Evolutionary conservation across 495 filamentous ascomycete species (phyloP).

Genomic region (Hamigera avellanea): DNA sequence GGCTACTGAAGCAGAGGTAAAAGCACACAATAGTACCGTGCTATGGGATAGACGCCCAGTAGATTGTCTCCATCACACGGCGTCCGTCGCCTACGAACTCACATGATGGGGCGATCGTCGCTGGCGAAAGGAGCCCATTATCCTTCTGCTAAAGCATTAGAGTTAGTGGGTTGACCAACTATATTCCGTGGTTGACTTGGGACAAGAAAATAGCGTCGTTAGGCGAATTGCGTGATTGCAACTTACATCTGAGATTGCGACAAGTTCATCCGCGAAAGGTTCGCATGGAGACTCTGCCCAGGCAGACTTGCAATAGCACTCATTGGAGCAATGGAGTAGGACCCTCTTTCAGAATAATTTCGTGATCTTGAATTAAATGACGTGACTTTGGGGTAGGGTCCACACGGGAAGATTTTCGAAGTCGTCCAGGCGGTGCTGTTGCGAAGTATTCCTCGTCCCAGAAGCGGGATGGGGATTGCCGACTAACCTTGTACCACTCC

Average conservation of each 20-base stretch:
- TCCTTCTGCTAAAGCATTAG: slow-evolving; percentile 12
- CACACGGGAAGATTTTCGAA: slow-evolving; percentile 19
- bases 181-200: too few species aligned
- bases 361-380: slow-evolving; percentile 18
- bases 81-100: slow-evolving; percentile 11
- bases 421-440: slow-evolving; percentile 21
- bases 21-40: slow-evolving; percentile 19
- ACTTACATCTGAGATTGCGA: slow-evolving; percentile 12
- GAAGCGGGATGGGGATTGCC: slow-evolving; percentile 21
- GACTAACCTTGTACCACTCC: slow-evolving; percentile 19
- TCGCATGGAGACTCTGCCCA: slow-evolving; percentile 5
- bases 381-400: slow-evolving; percentile 19
- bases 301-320: not conserved
- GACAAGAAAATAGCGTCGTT: not conserved
- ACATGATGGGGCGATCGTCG: slow-evolving; percentile 10
- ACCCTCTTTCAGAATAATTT: slow-evolving; percentile 13
- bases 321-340: slow-evolving; percentile 2
- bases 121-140: slow-evolving; percentile 14
- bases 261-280: slow-evolving; percentile 11
- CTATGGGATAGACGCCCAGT: slow-evolving; percentile 22
- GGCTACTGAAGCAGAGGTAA: slow-evolving; percentile 14
- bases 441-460: slow-evolving; percentile 21
- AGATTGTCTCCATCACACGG: slow-evolving; percentile 19
- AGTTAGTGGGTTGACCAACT: too few species aligned
- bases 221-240: not conserved